These are phyloP conservation scores for Paspalum notatum DNA, from an alignment of 176 grass and related monocot species.

Conservation along the genomic window DNA sequence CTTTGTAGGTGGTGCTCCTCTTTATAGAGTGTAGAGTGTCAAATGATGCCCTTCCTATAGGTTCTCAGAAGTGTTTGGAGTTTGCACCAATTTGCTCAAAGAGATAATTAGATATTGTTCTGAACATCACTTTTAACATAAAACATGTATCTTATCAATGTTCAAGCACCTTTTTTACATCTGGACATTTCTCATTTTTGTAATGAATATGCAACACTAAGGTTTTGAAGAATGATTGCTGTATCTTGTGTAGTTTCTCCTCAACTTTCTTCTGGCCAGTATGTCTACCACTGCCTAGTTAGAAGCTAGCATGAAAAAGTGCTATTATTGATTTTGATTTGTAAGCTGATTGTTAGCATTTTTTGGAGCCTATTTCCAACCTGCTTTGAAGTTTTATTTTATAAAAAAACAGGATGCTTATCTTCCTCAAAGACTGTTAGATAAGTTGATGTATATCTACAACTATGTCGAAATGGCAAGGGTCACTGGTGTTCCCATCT, in stretches of 20 bases:
- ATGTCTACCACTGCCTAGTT: slow-evolving; percentile 20
- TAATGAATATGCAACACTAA: slow-evolving; percentile 16
- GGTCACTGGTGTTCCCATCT: slow-evolving; percentile 97
- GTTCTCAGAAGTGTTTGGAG: background rate
- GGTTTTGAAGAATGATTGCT: background rate
- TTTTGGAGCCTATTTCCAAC: background rate
- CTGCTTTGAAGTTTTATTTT: slow-evolving; percentile 39
- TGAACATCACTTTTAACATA: slow-evolving; percentile 5
- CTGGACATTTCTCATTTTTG: slow-evolving; percentile 7
- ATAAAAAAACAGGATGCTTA: slow-evolving; percentile 84
- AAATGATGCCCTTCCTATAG: background rate
- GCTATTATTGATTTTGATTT: slow-evolving; percentile 26
- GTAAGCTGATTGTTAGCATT: slow-evolving; percentile 19
- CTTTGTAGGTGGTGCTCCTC: no score
- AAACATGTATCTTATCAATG: slow-evolving; percentile 10
- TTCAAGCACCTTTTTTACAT: slow-evolving; percentile 17
- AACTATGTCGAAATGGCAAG: slow-evolving; percentile 99
- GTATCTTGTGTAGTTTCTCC: background rate
- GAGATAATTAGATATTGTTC: slow-evolving; percentile 10
- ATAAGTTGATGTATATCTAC: slow-evolving; percentile 99
- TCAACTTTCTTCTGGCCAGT: background rate
- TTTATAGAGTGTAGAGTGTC: no score
- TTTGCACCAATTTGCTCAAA: slow-evolving; percentile 21
- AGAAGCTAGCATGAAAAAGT: slow-evolving; percentile 10
- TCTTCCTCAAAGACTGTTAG: slow-evolving; percentile 91